phyloP scores from a whole-genome alignment of 345 rosid species.

The Brassica cretica region DNA sequence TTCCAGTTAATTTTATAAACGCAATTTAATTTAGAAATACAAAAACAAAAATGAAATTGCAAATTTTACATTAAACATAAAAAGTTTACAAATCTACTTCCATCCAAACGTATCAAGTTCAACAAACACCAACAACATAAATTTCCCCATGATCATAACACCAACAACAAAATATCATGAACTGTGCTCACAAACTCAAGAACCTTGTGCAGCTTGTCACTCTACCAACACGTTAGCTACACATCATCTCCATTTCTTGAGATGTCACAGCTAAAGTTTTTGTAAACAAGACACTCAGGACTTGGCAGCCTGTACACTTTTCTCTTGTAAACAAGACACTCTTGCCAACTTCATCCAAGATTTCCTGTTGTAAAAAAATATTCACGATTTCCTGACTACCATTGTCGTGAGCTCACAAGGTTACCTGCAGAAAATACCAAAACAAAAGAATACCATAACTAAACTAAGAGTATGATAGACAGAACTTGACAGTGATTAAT shows the following conservation, averaged over 20 bases:
- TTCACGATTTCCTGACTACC: constrained; percentile 31
- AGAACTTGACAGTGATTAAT: not conserved
- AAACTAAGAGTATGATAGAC: not conserved
- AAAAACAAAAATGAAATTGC: too few relatives aligned
- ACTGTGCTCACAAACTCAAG: too few relatives aligned
- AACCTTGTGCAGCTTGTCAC: constrained; percentile 41
- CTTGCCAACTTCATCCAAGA: constrained; percentile 98
- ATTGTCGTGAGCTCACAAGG: constrained; percentile 45
- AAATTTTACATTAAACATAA: too few relatives aligned
- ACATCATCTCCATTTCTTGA: not conserved
- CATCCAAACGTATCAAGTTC: too few relatives aligned
- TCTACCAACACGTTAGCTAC: constrained; percentile 44
- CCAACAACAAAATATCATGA: too few relatives aligned
- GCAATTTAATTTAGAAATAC: too few relatives aligned
- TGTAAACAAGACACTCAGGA: constrained; percentile 23
- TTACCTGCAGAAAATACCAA: constrained; percentile 39
- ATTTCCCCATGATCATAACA: too few relatives aligned
- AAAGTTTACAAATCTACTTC: too few relatives aligned
- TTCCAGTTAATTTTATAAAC: too few relatives aligned
- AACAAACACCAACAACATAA: too few relatives aligned
- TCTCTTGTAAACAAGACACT: constrained; percentile 92
- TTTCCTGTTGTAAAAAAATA: constrained; percentile 52
- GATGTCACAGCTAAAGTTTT: too few relatives aligned
- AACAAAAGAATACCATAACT: not conserved
- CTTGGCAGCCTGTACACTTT: constrained; percentile 87